These are phyloP conservation scores for Populus deltoides DNA, from an alignment of 345 rosid species.

Conservation along the genomic window DNA sequence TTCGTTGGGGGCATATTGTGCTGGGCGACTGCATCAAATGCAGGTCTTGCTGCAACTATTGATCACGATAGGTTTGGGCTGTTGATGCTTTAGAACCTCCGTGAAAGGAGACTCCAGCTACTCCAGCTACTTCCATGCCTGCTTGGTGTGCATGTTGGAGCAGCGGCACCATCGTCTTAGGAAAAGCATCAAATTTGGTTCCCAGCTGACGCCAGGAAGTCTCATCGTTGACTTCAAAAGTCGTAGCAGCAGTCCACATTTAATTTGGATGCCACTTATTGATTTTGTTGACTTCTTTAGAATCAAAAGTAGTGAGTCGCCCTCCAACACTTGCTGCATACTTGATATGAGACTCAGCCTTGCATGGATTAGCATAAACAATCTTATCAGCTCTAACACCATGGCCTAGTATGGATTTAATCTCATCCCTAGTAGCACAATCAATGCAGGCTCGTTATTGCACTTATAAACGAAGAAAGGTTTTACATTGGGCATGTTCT, in stretches of 20 bases:
- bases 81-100: too few species aligned
- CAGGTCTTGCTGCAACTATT: too few species aligned
- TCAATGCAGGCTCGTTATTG: slow-evolving; percentile 23
- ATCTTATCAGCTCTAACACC: too few species aligned
- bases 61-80: too few species aligned
- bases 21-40: slow-evolving; percentile 1
- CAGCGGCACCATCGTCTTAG: slow-evolving; percentile 22
- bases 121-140: slow-evolving; percentile 8
- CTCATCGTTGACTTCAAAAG: slow-evolving; percentile 19
- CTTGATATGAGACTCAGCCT: too few species aligned
- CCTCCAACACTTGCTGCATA: too few species aligned
- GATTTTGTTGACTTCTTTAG: slow-evolving; percentile 20
- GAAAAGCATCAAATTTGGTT: slow-evolving; percentile 20
- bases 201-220: slow-evolving; percentile 18
- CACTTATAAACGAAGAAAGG: slow-evolving; percentile 39
- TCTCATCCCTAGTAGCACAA: neutral
- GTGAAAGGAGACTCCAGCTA: neutral
- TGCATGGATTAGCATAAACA: too few species aligned
- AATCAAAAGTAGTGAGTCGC: too few species aligned
- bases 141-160: slow-evolving; percentile 24
- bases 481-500: slow-evolving; percentile 18
- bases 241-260: slow-evolving; percentile 25
- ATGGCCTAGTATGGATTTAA: too few species aligned
- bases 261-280: slow-evolving; percentile 28
- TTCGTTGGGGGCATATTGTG: neutral